Conservation (phyloP, 768 basidiomycete genomes). For the Rhizopogon rudus region DNA sequence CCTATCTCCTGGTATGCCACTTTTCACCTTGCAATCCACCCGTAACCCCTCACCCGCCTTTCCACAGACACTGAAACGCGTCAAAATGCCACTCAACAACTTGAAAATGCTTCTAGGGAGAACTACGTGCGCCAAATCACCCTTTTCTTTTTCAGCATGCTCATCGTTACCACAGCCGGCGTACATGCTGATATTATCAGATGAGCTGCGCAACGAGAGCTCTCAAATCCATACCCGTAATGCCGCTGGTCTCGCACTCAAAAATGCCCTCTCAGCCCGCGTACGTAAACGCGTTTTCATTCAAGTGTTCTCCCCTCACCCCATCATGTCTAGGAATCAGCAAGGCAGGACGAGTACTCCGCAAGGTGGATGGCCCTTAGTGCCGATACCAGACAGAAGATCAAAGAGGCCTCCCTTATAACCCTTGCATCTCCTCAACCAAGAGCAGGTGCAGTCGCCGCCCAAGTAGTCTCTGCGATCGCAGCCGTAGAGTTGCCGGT, state of each 20-base stretch:
- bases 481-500: slow-evolving; percentile 89
- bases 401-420: slow-evolving; percentile 84
- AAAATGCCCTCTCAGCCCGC: slow-evolving; percentile 88
- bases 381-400: slow-evolving; percentile 61
- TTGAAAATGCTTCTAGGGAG: slow-evolving; percentile 80
- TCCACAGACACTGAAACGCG: slow-evolving; percentile 78
- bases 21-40: slow-evolving; percentile 16
- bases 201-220: slow-evolving; percentile 75
- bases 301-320: slow-evolving; percentile 14
- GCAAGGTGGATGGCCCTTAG: slow-evolving; percentile 81
- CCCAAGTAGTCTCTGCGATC: slow-evolving; percentile 92
- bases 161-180: slow-evolving; percentile 53
- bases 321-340: slow-evolving; percentile 49
- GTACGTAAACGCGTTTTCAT: slow-evolving; percentile 47
- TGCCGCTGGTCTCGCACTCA: slow-evolving; percentile 95
- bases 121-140: slow-evolving; percentile 71
- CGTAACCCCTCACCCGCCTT: slow-evolving; percentile 13
- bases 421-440: slow-evolving; percentile 69
- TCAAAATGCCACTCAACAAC: slow-evolving; percentile 86
- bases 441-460: slow-evolving; percentile 82
- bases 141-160: neutral
- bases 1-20: slow-evolving; percentile 76
- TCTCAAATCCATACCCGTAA: slow-evolving; percentile 74
- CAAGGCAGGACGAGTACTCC: slow-evolving; percentile 71
- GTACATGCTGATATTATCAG: slow-evolving; percentile 89